A percentile compares a stretch with the other conserved stretches of the same genome.
These are phyloP conservation scores for Cyclotella sp. DNA, from an alignment of 108 stramenopile genomes.

Conservation along the genomic window DNA sequence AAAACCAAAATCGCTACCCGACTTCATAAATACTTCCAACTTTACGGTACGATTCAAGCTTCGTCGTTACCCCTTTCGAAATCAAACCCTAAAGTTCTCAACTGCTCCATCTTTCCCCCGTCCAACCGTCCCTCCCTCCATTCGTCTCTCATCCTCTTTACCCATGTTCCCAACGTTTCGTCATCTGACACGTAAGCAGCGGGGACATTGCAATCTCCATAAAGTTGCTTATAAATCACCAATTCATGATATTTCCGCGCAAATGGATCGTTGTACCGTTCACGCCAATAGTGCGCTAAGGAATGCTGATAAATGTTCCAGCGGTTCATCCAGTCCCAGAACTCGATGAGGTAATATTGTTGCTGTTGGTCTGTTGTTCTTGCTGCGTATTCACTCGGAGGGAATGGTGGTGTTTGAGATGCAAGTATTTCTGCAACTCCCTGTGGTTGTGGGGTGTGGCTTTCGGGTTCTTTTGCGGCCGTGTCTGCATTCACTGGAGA, in stretches of 20 bases:
- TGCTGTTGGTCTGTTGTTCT: background rate
- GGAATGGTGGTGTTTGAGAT: background rate
- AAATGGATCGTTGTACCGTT: background rate
- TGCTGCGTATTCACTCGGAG: background rate
- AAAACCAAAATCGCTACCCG: too few species aligned
- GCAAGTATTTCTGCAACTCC: background rate
- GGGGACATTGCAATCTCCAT: slow-evolving; percentile 2
- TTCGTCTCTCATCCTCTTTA: slow-evolving; percentile 1
- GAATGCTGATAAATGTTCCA: background rate
- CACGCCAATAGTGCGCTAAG: background rate
- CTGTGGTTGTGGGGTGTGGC: background rate
- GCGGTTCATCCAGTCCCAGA: background rate
- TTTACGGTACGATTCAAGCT: too few species aligned
- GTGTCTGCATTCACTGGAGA: background rate
- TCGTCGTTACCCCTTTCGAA: background rate
- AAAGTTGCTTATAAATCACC: background rate
- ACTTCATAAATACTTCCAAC: too few species aligned
- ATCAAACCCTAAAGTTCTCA: background rate
- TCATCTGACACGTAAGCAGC: background rate
- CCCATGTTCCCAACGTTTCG: background rate
- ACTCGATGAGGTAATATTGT: background rate
- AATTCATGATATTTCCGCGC: background rate
- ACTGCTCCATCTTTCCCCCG: background rate
- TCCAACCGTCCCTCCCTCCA: slow-evolving; percentile 1
- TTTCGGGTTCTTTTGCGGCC: background rate